A percentile compares a stretch with the other conserved stretches of the same genome.
Conservation (phyloP, 2,329 filamentous ascomycete species). For the Pseudogymnoascus sp. region DNA sequence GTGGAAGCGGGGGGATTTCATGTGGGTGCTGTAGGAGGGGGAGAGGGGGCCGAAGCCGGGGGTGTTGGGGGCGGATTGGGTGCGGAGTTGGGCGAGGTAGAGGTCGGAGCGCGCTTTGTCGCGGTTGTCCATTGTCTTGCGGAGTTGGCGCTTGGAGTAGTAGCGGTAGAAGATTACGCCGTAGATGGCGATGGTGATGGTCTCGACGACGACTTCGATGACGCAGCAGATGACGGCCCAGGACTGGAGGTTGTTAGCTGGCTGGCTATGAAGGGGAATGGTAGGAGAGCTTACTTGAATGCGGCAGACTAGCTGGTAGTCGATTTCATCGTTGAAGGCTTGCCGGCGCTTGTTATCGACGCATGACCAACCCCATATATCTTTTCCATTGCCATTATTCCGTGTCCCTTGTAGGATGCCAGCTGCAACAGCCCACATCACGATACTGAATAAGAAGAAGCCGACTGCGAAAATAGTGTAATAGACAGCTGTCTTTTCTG, state of each 20-base stretch:
- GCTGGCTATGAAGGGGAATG: background rate
- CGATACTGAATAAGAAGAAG: slow-evolving; percentile 87
- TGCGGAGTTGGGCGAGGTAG: slow-evolving; percentile 77
- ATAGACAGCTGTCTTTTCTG: slow-evolving; percentile 89
- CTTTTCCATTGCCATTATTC: slow-evolving; percentile 65
- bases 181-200: slow-evolving; percentile 87
- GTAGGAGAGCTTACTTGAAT: slow-evolving; percentile 52
- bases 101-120: slow-evolving; percentile 91
- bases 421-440: slow-evolving; percentile 86
- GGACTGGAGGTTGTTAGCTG: slow-evolving; percentile 46
- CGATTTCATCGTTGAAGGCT: slow-evolving; percentile 69
- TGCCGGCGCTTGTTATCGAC: slow-evolving; percentile 74
- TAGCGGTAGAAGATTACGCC: slow-evolving; percentile 93
- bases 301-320: slow-evolving; percentile 86
- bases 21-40: slow-evolving; percentile 37
- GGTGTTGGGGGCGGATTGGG: slow-evolving; percentile 89
- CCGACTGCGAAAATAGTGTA: slow-evolving; percentile 89
- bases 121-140: slow-evolving; percentile 93
- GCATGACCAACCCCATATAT: slow-evolving; percentile 98
- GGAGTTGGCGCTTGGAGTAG: slow-evolving; percentile 89
- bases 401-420: slow-evolving; percentile 73
- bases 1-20: slow-evolving; percentile 47
- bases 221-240: slow-evolving; percentile 95
- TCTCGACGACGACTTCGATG: slow-evolving; percentile 90
- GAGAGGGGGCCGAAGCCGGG: slow-evolving; percentile 73